Evolutionary conservation across 768 basidiomycete genomes (phyloP), one percentile per base, ranked within the genome.

Genomic region (Sarcomyxa edulis): DNA sequence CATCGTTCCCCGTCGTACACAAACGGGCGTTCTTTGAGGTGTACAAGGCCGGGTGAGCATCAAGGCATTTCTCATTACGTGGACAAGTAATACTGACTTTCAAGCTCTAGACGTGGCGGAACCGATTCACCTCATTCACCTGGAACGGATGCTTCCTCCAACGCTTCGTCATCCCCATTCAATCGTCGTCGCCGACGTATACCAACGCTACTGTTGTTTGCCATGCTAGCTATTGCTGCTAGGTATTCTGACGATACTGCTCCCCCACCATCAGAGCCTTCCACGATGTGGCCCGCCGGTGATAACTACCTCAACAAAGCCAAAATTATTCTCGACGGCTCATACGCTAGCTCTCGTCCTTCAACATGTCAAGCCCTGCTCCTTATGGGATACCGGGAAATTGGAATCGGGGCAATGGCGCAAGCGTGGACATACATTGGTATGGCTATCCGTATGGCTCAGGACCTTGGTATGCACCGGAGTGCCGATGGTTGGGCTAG

Each of bases 391-490:
- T 92, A 85, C 53, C 72, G 90, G 6, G 89, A 94, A 59, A 74
- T 90, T 28, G 91, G 91, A 3, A 85, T 91, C 42, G 91, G 87
- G 31, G 78, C 86, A 12, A 94, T 92, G 89, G 82, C 84, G 6
- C 78, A 84, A 57, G 82, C 86, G 22, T 94, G 90, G 91, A 72
- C 80, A 7, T 89, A 84, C 52, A 74, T 81, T 14, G 89, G 90
- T 8, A 86, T 89, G 83, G 89, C 84, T 1, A 81, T 93, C 25
- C 74, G 91, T n/a, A 91, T 93, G 88, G 88, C 88, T 11, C 88
- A 89, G 59, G 88, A 91, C 58, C 58, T 91, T 39, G 88, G 88
- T 6, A 76, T 91, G 73, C 88, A 91, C 51, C 73, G 85, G 24
- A 73, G 71, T 47, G 84, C 89, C 21, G 87, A 90, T 52, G 77